Percentiles rank a stretch among this genome's conserved stretches.
Conservation (phyloP, 2,329 filamentous ascomycete genomes). For the Diplodia sapinea region DNA sequence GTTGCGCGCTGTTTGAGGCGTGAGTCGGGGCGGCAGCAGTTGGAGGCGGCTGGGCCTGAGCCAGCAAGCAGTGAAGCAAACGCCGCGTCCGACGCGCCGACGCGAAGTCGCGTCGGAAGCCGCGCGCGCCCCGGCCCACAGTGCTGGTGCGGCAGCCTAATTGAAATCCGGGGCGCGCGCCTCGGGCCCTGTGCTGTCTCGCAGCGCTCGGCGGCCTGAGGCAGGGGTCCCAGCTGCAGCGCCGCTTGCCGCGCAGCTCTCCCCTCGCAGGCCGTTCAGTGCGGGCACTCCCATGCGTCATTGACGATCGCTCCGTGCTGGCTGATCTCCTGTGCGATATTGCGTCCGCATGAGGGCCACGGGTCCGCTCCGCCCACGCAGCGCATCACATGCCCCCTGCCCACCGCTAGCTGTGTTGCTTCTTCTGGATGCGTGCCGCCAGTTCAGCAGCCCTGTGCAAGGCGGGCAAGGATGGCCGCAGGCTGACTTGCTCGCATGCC, state of each 20-base stretch:
- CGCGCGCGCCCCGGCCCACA: not conserved
- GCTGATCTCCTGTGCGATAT: conserved; percentile 25
- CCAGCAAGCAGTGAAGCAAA: conserved; percentile 1
- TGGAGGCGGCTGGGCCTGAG: conserved; percentile 4
- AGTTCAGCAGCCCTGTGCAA: conserved; percentile 29
- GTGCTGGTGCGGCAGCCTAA: not conserved
- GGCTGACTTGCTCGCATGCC: conserved; percentile 29
- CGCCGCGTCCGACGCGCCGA: conserved; percentile 19
- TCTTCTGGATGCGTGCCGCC: conserved; percentile 17
- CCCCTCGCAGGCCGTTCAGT: not conserved
- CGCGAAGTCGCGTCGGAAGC: conserved; percentile 28
- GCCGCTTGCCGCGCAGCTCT: not conserved
- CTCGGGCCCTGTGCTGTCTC: not conserved
- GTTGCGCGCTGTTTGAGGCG: not conserved
- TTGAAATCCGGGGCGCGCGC: conserved; percentile 10
- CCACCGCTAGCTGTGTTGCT: conserved; percentile 26
- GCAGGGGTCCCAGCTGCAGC: conserved; percentile 25
- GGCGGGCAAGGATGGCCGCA: conserved; percentile 26
- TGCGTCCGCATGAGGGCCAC: conserved; percentile 25
- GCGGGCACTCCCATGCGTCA: conserved; percentile 24
- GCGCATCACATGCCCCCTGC: conserved; percentile 25
- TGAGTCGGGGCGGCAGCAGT: not conserved
- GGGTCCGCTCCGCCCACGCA: conserved; percentile 21
- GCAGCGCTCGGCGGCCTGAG: not conserved
- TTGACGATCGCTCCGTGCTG: conserved; percentile 23